Conservation (phyloP, 2,329 filamentous ascomycete genomes). For the Claviceps sorghi region DNA sequence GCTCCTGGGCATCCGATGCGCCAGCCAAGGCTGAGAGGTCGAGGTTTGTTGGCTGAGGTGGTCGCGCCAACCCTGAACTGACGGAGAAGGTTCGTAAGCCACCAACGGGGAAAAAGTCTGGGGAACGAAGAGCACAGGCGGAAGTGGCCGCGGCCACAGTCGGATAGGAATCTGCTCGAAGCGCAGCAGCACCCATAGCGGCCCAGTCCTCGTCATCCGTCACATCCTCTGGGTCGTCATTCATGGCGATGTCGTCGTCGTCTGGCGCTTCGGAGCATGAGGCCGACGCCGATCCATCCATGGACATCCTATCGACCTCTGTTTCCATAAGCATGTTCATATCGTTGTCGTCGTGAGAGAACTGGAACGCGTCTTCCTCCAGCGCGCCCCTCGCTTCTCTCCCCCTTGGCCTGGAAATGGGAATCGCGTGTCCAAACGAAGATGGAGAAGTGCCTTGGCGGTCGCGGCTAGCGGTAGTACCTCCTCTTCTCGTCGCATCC, state of each 20-base stretch:
- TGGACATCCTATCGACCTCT: constrained; percentile 91
- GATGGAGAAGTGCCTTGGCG: constrained; percentile 27
- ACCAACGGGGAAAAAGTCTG: constrained; percentile 34
- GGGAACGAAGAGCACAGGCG: constrained; percentile 24
- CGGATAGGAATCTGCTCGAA: constrained; percentile 54
- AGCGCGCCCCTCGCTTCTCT: constrained; percentile 42
- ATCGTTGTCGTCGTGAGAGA: constrained; percentile 56
- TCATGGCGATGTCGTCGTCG: constrained; percentile 48
- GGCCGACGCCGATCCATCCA: constrained; percentile 53
- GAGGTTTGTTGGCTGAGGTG: constrained; percentile 36
- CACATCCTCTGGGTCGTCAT: constrained; percentile 67
- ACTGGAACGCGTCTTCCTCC: constrained; percentile 57
- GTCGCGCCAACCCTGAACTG: constrained; percentile 38
- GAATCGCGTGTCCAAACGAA: constrained; percentile 37
- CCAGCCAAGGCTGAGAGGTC: constrained; percentile 36
- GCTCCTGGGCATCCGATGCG: constrained; percentile 56
- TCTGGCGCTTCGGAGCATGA: constrained; percentile 64
- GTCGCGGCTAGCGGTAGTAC: constrained; percentile 39
- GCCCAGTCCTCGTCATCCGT: constrained; percentile 97
- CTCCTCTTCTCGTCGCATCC: constrained; percentile 68
- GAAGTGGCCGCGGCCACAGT: constrained; percentile 41
- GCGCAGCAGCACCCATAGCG: constrained; percentile 69
- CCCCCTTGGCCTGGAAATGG: constrained; percentile 34
- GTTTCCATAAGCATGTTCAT: constrained; percentile 60
- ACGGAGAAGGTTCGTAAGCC: constrained; percentile 34